Evolutionary conservation across 2,329 filamentous ascomycete species (phyloP), one percentile per base, ranked within the genome.

Genomic region (Pseudogymnoascus sp.): DNA sequence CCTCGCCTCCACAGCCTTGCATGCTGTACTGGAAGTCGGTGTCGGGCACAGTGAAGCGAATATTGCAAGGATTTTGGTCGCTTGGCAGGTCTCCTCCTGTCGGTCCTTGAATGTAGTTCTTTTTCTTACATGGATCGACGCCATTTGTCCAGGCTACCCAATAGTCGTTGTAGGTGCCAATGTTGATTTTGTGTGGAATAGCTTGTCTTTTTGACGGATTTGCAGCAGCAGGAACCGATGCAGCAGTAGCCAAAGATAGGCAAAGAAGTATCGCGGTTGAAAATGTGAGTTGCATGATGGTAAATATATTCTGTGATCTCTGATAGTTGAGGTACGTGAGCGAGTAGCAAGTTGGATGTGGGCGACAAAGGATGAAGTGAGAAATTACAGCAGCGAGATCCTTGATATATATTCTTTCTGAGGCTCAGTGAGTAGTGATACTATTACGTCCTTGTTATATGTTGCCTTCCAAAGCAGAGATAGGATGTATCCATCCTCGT

Each of bases 91-190:
- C 10, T 9, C 12, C 10, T n/a, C 38, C 38, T 23, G 38, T 45
- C 38, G 38, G 38, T n/a, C 38, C 38, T 45, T 19, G 38, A 13
- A 45, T 45, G 38, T 45, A 45, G 5, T 5, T 45, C 6, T 45
- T 45, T n/a, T 13, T 45, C 38, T 45, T 45, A 45, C 38, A 45
- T 45, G 38, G 38, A 45, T 45, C 38, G 12, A 45, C 38, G 38
- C 38, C 38, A 19, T 45, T 45, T n/a, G 19, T 45, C 38, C 38
- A 45, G 6, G 38, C 38, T 45, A 45, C 38, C 38, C 38, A 45
- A 6, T 23, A 19, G 5, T 23, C 23, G 19, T 45, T 45, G 38
- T 45, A 45, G 2, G 38, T 45, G 19, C 38, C 38, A 19, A 45
- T 5, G 19, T 45, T 9, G 6, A 45, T 45, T 45, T 45, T 45